Conservation (phyloP, 2,329 filamentous ascomycete species). For the Thielaviopsis cerberus region DNA sequence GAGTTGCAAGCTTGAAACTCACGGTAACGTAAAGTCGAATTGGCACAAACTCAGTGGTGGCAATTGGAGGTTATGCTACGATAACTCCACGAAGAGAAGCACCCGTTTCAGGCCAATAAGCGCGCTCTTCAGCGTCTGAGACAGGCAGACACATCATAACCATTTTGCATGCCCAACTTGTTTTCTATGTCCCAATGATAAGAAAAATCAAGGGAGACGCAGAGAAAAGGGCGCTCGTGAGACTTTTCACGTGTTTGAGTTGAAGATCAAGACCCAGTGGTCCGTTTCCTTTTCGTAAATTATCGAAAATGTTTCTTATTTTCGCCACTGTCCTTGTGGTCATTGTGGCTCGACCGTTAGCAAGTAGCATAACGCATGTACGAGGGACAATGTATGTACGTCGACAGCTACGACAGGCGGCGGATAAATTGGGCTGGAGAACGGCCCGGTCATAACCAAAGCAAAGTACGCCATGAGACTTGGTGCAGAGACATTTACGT, state of each 20-base stretch:
- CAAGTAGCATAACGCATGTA: too few species aligned
- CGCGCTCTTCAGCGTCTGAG: not conserved
- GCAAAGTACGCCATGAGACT: not conserved
- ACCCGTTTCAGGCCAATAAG: not conserved
- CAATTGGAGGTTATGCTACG: too few species aligned
- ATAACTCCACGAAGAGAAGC: not conserved
- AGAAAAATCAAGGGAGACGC: not conserved
- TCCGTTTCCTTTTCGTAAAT: not conserved
- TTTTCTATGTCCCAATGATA: not conserved
- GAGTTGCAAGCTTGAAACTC: not conserved
- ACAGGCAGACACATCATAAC: not conserved
- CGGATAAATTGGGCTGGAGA: not conserved
- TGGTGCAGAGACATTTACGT: not conserved
- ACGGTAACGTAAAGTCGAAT: too few species aligned
- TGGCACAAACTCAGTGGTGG: too few species aligned
- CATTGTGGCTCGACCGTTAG: too few species aligned
- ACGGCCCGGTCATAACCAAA: not conserved
- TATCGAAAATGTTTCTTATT: too few species aligned
- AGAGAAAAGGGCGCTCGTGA: not conserved
- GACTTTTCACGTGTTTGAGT: not conserved
- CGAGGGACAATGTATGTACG: too few species aligned
- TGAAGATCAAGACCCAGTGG: not conserved
- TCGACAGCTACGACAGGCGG: not conserved
- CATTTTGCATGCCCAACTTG: not conserved
- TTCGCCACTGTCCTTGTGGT: too few species aligned